phyloP scores from a whole-genome alignment of 805 yeast genomes.

The Wickerhamiella sorbophila region DNA sequence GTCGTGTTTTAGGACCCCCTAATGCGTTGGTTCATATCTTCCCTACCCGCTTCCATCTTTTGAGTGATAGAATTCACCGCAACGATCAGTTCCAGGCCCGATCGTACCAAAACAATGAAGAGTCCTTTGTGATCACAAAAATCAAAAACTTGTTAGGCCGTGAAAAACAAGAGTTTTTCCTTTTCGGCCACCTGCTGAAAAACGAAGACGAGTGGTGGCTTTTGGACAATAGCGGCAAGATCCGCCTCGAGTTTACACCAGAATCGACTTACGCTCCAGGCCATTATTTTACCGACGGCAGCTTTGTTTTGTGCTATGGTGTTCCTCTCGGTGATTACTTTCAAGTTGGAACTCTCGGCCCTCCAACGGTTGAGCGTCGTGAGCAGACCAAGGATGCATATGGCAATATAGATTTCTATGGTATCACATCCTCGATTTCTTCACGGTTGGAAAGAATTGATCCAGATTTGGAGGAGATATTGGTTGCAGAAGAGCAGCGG shows the following conservation, averaged over 20 bases:
- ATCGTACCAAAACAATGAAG: conserved; percentile 7
- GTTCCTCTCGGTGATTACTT: conserved; percentile 50
- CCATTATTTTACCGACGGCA: conserved; percentile 55
- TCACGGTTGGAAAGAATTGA: conserved; percentile 38
- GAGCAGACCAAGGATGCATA: conserved; percentile 49
- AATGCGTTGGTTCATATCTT: conserved; percentile 17
- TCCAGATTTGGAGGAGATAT: conserved; percentile 40
- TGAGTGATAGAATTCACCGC: conserved; percentile 58
- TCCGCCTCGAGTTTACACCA: conserved; percentile 42
- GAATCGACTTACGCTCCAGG: conserved; percentile 50
- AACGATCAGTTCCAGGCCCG: conserved; percentile 52
- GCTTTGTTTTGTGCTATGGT: conserved; percentile 73
- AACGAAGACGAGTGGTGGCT: conserved; percentile 56
- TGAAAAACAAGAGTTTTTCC: conserved; percentile 55
- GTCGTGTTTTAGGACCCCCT: conserved; percentile 16
- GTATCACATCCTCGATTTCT: conserved; percentile 26
- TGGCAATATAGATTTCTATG: conserved; percentile 65
- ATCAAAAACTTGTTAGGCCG: conserved; percentile 80
- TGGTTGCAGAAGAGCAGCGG: conserved; percentile 38
- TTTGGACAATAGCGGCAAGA: conserved; percentile 68
- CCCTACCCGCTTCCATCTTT: conserved; percentile 40
- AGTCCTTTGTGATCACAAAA: conserved; percentile 36
- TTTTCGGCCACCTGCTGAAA: conserved; percentile 47
- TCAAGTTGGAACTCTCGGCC: conserved; percentile 61
- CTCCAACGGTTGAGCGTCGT: conserved; percentile 79